These are phyloP conservation scores for Septoria linicola DNA, from an alignment of 2,329 filamentous ascomycete species.

Conservation along the genomic window DNA sequence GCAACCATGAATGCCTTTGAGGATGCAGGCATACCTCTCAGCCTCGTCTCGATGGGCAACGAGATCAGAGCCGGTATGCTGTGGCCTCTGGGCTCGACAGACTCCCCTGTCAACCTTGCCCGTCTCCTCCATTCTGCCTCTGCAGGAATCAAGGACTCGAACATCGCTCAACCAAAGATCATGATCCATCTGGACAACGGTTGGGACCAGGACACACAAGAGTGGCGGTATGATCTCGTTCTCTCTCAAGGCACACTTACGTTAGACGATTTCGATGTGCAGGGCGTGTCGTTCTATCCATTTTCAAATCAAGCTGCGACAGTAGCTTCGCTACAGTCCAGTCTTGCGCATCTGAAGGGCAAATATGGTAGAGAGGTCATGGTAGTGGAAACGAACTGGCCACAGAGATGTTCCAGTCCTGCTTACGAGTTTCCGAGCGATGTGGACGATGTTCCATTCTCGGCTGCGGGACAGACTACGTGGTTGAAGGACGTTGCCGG, in stretches of 20 bases:
- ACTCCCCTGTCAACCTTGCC: conserved; percentile 36
- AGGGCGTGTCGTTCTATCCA: conserved; percentile 36
- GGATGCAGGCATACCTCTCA: conserved; percentile 40
- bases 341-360: conserved; percentile 24
- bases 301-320: conserved; percentile 35
- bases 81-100: conserved; percentile 36
- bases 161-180: conserved; percentile 32
- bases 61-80: conserved; percentile 41
- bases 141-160: conserved; percentile 32
- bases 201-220: conserved; percentile 34
- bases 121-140: conserved; percentile 35
- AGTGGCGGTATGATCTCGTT: conserved; percentile 34
- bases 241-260: conserved; percentile 30
- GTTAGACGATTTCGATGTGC: conserved; percentile 32
- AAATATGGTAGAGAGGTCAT: conserved; percentile 33
- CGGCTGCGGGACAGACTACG: conserved; percentile 30
- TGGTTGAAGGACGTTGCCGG: conserved; percentile 33
- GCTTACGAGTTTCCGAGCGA: conserved; percentile 29
- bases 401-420: conserved; percentile 31
- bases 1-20: conserved; percentile 43
- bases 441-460: conserved; percentile 30
- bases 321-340: conserved; percentile 27
- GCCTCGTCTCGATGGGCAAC: conserved; percentile 43
- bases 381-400: conserved; percentile 38
- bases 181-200: conserved; percentile 39